Evolutionary conservation across 305 asterid genomes (phyloP), one percentile per base, ranked within the genome.

Genomic region (Plantago coronopus): DNA sequence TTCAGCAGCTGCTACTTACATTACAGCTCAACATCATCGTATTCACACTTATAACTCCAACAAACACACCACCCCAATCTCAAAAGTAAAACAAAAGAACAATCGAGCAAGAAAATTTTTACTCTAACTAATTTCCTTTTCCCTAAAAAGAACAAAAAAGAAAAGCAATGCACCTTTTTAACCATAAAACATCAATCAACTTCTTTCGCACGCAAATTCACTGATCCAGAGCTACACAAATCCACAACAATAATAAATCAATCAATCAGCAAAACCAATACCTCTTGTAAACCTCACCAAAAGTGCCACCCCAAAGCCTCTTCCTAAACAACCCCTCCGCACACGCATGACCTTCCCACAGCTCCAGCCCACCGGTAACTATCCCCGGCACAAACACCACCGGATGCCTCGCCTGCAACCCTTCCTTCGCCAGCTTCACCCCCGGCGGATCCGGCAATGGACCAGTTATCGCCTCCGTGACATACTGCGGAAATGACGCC

Each of bases 231-330:
- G 25, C 29, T 21, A n/a, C n/a, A n/a, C n/a, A n/a, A n/a, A 0
- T 27, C 31, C 31, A 27, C 31, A 27, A 27, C 31, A 27, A 4
- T 5, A 17, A 55, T 12, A 20, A 1, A 22, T 18, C 46, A 54
- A 13, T 14, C 21, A 49, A 37, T 9, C 42, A 37, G 14, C 13
- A 31, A 54, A 55, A 31, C n/a, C 34, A 40, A 48, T 72, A 90
- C 97, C 96, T 83, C 69, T 72, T 87, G 75, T 85, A 90, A 55
- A 87, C 60, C 59, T 90, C 96, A 68, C 96, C 96, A 68, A 90
- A 90, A 25, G 89, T 85, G 48, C 97, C 97, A 48, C 97, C 97
- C 97, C 97, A 87, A 5, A 87, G 87, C 83, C 91, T 82, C 81
- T 83, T 85, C 48, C 96, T 71, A 55, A 90, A 90, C 81, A 90